These are phyloP conservation scores for Graphilbum fragrans DNA, from an alignment of 2,329 filamentous ascomycete species.

Conservation along the genomic window DNA sequence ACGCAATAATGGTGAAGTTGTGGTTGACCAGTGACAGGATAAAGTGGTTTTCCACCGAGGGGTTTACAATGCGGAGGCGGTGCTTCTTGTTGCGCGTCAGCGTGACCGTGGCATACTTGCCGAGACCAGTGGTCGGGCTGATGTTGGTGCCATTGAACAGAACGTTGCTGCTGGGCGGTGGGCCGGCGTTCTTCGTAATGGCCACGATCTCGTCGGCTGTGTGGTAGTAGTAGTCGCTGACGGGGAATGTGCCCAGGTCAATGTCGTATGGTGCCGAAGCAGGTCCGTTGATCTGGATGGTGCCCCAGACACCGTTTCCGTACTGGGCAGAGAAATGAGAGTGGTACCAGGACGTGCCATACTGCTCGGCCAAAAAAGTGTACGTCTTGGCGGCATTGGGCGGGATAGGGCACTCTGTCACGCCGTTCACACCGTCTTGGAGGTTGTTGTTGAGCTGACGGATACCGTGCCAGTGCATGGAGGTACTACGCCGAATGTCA, in stretches of 20 bases:
- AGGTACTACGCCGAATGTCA: constrained; percentile 11
- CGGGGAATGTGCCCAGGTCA: constrained; percentile 35
- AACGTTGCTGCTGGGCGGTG: constrained; percentile 19
- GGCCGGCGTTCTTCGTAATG: not conserved
- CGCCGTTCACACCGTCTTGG: constrained; percentile 20
- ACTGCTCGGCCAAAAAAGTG: constrained; percentile 21
- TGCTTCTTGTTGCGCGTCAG: constrained; percentile 29
- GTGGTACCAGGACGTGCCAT: constrained; percentile 26
- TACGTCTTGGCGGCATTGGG: constrained; percentile 27
- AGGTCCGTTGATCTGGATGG: constrained; percentile 26
- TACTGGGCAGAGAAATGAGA: constrained; percentile 22
- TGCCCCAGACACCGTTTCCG: constrained; percentile 33
- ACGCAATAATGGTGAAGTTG: constrained; percentile 34
- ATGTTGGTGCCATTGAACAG: constrained; percentile 30
- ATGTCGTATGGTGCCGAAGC: constrained; percentile 29
- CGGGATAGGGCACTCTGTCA: constrained; percentile 41
- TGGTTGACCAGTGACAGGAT: constrained; percentile 37
- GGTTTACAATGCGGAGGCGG: constrained; percentile 36
- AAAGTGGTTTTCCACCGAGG: constrained; percentile 33
- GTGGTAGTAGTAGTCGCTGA: constrained; percentile 40
- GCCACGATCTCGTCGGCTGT: constrained; percentile 11
- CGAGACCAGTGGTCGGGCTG: constrained; percentile 14
- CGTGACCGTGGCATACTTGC: constrained; percentile 19
- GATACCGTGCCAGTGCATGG: constrained; percentile 24
- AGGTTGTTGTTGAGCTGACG: constrained; percentile 18